Base-by-base conservation (phyloP, 2,329 filamentous ascomycete species). In the Harringtonia lauricola region DNA sequence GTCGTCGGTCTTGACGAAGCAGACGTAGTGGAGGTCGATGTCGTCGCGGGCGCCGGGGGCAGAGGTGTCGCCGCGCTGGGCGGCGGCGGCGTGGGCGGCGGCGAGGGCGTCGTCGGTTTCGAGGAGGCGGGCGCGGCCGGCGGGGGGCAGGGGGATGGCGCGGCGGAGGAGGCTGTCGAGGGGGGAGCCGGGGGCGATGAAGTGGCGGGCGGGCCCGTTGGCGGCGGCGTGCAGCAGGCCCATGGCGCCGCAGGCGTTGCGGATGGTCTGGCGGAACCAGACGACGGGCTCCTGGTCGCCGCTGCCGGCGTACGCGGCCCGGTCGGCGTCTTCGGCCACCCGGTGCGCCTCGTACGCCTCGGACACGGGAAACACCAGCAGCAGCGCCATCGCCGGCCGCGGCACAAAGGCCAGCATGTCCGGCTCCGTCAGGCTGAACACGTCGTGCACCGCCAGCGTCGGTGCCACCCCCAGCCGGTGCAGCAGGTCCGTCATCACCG, bases 261-360 rank as follows among this genome's bases (percentile, higher is more conserved):
- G 76, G 55, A 96, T 95, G 0, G 89, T 96, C 67, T 96, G 90
- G 54, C 79, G 84, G 72, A 89, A 96, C 92, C 90, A 98, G 8
- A 94, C 57, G 0, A 95, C 86, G 6, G 86, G 81, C 57, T 95
- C 86, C 0, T 56, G 57, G 1, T 72, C 64, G 2, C 88, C 88
- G 17, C 68, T 71, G 36, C 82, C 83, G 0, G 61, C 59, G 66
- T 95, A 95, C 33, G 79, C 75, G 2, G 66, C 52, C 35, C 68
- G 66, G 19, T 71, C 59, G 41, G 67, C 66, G 64, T 95, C 89
- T 67, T 95, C 89, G 36, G 76, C 69, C 45, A 74, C 61, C 28
- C 89, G 83, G 58, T 82, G 79, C 47, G 72, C 74, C 65, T 95
- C 84, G 71, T 95, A 95, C 35, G 76, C 73, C 39, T 79, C 69